Evolutionary conservation across 2,329 filamentous ascomycete genomes (phyloP).

Genomic region (Talaromyces atroroseus): DNA sequence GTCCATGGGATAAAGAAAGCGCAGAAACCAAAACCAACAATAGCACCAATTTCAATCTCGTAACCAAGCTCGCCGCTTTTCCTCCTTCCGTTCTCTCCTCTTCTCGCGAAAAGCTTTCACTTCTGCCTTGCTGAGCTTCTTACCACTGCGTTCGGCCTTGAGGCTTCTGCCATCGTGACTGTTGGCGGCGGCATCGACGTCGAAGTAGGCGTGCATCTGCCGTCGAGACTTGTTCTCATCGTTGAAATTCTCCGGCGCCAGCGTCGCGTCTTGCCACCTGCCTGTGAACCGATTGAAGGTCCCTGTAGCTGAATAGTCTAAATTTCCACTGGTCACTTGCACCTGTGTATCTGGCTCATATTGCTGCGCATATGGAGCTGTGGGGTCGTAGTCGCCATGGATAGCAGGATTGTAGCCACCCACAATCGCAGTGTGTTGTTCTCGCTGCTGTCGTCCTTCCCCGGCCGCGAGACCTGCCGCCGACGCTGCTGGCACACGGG

Average conservation of each 20-base stretch:
- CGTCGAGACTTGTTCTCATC: conserved; percentile 82
- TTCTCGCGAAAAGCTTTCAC: conserved; percentile 90
- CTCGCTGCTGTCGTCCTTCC: background rate
- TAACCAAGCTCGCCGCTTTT: conserved; percentile 89
- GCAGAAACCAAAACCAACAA: background rate
- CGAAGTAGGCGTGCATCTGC: conserved; percentile 92
- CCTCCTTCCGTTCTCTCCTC: conserved; percentile 81
- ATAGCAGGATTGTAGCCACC: conserved; percentile 93
- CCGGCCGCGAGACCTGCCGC: conserved; percentile 16
- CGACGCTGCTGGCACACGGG: conserved; percentile 55
- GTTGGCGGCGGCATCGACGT: conserved; percentile 90
- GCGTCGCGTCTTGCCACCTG: conserved; percentile 64
- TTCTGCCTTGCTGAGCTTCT: conserved; percentile 79
- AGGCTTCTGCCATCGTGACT: conserved; percentile 83
- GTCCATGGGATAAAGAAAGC: background rate
- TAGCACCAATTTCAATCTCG: conserved; percentile 68
- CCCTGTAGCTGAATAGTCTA: conserved; percentile 61
- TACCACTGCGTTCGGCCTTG: conserved; percentile 80
- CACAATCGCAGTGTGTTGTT: conserved; percentile 31
- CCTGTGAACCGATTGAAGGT: conserved; percentile 92
- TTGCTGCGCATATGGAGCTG: conserved; percentile 80
- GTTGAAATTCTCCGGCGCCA: conserved; percentile 69
- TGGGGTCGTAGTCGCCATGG: conserved; percentile 93
- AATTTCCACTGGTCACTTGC: conserved; percentile 17
- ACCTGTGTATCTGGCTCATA: conserved; percentile 34